Conservation (phyloP, 805 yeast species). For the Yamadazyma olivae region DNA sequence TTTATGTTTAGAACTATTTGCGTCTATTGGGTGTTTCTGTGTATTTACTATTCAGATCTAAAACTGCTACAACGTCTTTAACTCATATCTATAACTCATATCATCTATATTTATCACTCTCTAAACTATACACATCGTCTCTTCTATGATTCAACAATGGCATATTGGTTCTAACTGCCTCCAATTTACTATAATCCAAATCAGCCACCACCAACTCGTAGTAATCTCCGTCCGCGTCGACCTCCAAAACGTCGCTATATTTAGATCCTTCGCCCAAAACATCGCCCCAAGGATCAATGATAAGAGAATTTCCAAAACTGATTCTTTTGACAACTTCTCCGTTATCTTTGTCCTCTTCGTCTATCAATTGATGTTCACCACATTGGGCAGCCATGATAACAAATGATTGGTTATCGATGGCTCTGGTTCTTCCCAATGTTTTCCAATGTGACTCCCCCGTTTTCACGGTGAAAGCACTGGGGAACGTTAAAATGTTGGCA, state of each 20-base stretch:
- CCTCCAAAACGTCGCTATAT: conserved; percentile 22
- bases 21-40: too few relatives aligned
- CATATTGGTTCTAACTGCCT: conserved; percentile 61
- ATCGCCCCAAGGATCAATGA: conserved; percentile 92
- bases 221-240: conserved; percentile 32
- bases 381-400: conserved; percentile 89
- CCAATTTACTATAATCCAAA: conserved; percentile 50
- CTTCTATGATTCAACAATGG: conserved; percentile 77
- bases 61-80: too few relatives aligned
- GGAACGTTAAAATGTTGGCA: conserved; percentile 75
- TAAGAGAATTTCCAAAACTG: conserved; percentile 84
- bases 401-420: conserved; percentile 83
- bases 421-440: conserved; percentile 73
- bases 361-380: conserved; percentile 66
- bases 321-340: conserved; percentile 42
- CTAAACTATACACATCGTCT: conserved; percentile 5
- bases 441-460: conserved; percentile 95
- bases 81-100: too few relatives aligned
- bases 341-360: conserved; percentile 22
- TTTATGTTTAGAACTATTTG: too few relatives aligned
- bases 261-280: conserved; percentile 51
- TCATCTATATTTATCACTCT: too few relatives aligned
- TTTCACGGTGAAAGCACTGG: conserved; percentile 89
- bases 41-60: too few relatives aligned
- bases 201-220: conserved; percentile 57